These are phyloP conservation scores for Mycena amicta DNA, from an alignment of 768 basidiomycete species.

Conservation along the genomic window DNA sequence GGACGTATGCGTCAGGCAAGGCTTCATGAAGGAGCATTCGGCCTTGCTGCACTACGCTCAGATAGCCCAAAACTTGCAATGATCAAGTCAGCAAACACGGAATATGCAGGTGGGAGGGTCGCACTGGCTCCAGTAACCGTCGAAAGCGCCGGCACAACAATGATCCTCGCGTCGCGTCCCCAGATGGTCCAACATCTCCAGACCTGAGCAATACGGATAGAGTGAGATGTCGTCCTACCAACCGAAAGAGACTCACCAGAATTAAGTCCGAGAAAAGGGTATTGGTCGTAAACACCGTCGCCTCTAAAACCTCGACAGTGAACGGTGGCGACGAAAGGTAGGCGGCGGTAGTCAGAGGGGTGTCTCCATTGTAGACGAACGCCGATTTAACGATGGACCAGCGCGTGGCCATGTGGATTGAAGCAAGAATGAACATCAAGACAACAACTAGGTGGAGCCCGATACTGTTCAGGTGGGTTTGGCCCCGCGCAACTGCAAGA, in stretches of 20 bases:
- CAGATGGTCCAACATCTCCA: conserved; percentile 10
- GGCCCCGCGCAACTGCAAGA: not conserved
- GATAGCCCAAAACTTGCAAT: conserved; percentile 1
- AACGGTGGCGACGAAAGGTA: not conserved
- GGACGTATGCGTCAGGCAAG: not conserved
- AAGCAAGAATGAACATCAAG: not conserved
- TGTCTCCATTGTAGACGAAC: not conserved
- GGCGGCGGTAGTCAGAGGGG: not conserved
- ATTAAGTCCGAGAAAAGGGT: not conserved
- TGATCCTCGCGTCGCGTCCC: conserved; percentile 3
- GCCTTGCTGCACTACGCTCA: not conserved
- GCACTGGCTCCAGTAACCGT: conserved; percentile 5
- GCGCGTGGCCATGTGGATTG: not conserved
- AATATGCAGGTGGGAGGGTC: not conserved
- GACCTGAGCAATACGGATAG: not conserved
- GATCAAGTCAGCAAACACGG: not conserved
- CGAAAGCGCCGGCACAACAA: not conserved
- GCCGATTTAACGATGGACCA: not conserved
- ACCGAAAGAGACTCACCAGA: not conserved
- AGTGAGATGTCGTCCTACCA: too few species aligned
- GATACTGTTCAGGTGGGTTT: not conserved
- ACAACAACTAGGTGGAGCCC: not conserved
- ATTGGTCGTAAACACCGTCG: not conserved
- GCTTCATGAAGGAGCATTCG: not conserved
- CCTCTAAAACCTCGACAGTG: not conserved